Base-by-base conservation (phyloP, 2,329 filamentous ascomycete species). In the Chalara sp. region DNA sequence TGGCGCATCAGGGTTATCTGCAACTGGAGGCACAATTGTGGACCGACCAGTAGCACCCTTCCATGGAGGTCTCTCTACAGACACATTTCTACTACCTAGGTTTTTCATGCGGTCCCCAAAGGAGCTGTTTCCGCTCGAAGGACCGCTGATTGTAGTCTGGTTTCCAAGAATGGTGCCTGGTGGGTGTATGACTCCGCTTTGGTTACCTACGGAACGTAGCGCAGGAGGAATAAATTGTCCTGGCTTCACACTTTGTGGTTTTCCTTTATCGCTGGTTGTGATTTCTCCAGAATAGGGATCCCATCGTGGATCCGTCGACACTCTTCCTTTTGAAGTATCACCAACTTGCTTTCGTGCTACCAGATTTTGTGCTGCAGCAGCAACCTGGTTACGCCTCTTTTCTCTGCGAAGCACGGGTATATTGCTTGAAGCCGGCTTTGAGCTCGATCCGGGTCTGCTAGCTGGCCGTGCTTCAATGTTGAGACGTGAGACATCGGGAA, bases 41-140 rank as follows among this genome's bases (percentile, higher is more conserved):
- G 76, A 76, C 56, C 86, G 79, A 31, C 87, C 87, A 63, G 83
- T 89, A 37, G 82, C 81, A 13, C 86, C 86, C 60, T 83, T 84
- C 87, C 87, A 90, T 51, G 82, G 75, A 5, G 82, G 80, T 28
- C 75, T 72, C 35, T 61, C 56, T 29, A 50, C 50, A n/a, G 56
- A 51, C 13, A 45, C 39, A 49, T 53, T 56, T 33, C 59, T 63
- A 30, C 59, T 59, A 53, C 71, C 70, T 49, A 73, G 65, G 52
- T 67, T 71, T 49, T 71, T 70, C 45, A 76, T 65, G 3, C 73
- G 68, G n/a, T 75, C 73, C 8, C 71, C 68, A 54, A 78, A 74
- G 6, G 67, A 64, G 32, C 63, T 65, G 10, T 67, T 60, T 31
- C 61, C 60, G 31, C 63, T 62, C 60, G 61, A 40, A 40, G 54